A percentile compares a stretch with the other conserved stretches of the same genome.
These are phyloP conservation scores for Aspergillus sp. DNA, from an alignment of 2,329 filamentous ascomycete genomes.

Conservation along the genomic window DNA sequence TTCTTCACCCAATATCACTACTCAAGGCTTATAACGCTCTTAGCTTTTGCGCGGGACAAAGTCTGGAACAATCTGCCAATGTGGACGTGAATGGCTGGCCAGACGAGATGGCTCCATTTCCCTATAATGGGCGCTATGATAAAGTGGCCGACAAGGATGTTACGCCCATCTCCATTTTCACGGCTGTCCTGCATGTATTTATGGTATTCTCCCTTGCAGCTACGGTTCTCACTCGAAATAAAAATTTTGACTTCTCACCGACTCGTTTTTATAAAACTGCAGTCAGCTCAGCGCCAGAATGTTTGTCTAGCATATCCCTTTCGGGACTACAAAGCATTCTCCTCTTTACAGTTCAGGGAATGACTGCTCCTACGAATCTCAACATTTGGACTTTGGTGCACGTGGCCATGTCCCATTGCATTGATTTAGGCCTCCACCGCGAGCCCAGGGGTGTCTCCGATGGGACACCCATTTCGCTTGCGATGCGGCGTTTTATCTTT, in stretches of 20 bases:
- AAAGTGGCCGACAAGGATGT: not conserved
- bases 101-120: slow-evolving; percentile 19
- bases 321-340: slow-evolving; percentile 33
- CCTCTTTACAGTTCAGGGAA: slow-evolving; percentile 32
- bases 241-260: slow-evolving; percentile 36
- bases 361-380: slow-evolving; percentile 34
- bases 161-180: slow-evolving; percentile 17
- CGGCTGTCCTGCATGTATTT: slow-evolving; percentile 33
- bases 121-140: slow-evolving; percentile 27
- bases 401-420: slow-evolving; percentile 38
- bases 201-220: slow-evolving; percentile 39
- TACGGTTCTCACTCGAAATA: slow-evolving; percentile 33
- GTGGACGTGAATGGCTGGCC: slow-evolving; percentile 28
- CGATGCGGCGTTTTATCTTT: slow-evolving; percentile 30
- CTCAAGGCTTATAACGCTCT: slow-evolving; percentile 26
- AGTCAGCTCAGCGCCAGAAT: slow-evolving; percentile 29
- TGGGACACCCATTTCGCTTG: slow-evolving; percentile 10
- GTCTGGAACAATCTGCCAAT: not conserved
- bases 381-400: slow-evolving; percentile 40
- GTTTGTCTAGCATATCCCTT: slow-evolving; percentile 35
- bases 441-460: slow-evolving; percentile 22
- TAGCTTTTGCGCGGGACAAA: slow-evolving; percentile 20
- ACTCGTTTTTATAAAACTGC: slow-evolving; percentile 35
- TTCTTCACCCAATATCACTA: slow-evolving; percentile 28
- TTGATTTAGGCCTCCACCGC: slow-evolving; percentile 41